These are phyloP conservation scores for Yamagishiella unicocca DNA, from an alignment of 139 green algal species.

Conservation along the genomic window DNA sequence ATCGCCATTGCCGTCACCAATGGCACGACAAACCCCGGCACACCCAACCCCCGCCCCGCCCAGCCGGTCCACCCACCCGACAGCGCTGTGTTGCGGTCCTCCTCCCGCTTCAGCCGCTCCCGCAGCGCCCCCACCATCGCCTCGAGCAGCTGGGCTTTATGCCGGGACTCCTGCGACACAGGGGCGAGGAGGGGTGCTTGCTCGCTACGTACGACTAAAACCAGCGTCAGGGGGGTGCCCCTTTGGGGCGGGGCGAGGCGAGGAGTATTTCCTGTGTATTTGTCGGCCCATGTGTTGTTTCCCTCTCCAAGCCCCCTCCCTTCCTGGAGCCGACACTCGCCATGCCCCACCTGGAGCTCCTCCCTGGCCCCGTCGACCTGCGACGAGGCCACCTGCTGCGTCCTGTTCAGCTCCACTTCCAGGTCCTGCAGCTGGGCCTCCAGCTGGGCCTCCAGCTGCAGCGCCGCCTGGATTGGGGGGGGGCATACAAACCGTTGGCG, in stretches of 20 bases:
- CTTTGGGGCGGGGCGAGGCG: no score
- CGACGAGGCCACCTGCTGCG: neutral
- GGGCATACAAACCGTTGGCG: no score
- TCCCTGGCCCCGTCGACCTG: constrained; percentile 2
- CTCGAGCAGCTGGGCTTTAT: constrained; percentile 49
- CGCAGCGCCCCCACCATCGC: constrained; percentile 47
- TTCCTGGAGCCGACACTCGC: neutral
- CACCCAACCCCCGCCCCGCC: neutral
- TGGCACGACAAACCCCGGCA: no score
- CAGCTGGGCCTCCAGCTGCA: neutral
- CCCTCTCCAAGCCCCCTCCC: neutral
- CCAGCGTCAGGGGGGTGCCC: no score
- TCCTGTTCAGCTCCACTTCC: constrained; percentile 13
- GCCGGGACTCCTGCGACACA: constrained; percentile 40
- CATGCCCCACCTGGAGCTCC: neutral
- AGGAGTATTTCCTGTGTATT: no score
- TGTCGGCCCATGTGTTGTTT: no score
- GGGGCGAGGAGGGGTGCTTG: no score
- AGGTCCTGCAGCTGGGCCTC: neutral
- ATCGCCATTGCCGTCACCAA: no score
- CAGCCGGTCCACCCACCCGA: constrained; percentile 1
- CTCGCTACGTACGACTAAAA: no score
- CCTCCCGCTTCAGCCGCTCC: constrained; percentile 48
- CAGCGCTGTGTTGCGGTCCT: constrained; percentile 31
- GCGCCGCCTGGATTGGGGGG: neutral